phyloP scores from a whole-genome alignment of 352 stramenopile genomes.

The Phytophthora chlamydospora region DNA sequence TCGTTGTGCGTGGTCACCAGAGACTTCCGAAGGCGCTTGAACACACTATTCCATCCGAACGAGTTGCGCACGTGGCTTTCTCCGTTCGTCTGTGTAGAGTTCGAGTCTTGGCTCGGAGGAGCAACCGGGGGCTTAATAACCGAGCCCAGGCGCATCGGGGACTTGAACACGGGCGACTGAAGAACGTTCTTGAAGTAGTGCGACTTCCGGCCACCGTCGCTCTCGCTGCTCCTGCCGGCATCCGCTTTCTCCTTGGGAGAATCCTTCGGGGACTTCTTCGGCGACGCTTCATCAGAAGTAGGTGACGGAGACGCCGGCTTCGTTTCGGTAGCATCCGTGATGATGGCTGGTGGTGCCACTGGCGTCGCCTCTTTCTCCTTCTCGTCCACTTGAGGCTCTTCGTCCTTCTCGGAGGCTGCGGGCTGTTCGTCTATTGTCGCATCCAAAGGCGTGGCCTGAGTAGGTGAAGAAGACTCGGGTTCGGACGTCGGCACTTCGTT shows the following conservation, averaged over 20 bases:
- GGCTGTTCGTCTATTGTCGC: conserved; percentile 4
- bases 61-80: conserved; percentile 47
- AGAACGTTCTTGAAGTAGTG: conserved; percentile 89
- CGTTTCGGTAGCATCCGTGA: conserved; percentile 15
- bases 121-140: conserved; percentile 71
- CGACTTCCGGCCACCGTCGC: conserved; percentile 64
- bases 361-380: conserved; percentile 10
- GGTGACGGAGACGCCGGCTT: conserved; percentile 17
- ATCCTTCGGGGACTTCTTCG: conserved; percentile 30
- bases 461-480: conserved; percentile 8
- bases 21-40: conserved; percentile 82
- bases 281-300: conserved; percentile 16
- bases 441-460: conserved; percentile 1
- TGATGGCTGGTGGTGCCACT: conserved; percentile 7
- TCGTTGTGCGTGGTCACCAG: conserved; percentile 67
- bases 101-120: conserved; percentile 33
- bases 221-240: conserved; percentile 28
- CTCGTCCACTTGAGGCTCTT: conserved; percentile 11
- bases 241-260: conserved; percentile 37
- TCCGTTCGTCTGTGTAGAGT: conserved; percentile 32
- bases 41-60: conserved; percentile 85
- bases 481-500: conserved; percentile 14
- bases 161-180: conserved; percentile 84
- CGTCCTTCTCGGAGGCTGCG: conserved; percentile 10
- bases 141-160: conserved; percentile 73